These are phyloP conservation scores for Cladochytrium replicatum DNA, from an alignment of 192 early-diverging fungal genomes.

Conservation along the genomic window DNA sequence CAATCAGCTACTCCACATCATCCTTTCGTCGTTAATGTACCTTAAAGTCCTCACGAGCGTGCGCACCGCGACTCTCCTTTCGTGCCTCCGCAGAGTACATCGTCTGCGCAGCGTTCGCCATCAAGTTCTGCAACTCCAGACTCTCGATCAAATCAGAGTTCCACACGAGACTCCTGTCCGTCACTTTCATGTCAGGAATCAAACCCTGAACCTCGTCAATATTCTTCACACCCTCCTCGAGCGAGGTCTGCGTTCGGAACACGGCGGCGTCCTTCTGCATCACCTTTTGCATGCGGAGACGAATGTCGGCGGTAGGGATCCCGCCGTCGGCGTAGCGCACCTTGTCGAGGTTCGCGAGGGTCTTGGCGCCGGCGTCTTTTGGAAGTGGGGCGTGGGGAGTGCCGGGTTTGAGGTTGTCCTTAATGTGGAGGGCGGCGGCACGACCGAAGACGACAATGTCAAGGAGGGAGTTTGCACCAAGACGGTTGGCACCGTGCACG, in stretches of 20 bases:
- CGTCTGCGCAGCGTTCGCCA: slow-evolving; percentile 90
- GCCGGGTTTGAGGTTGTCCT: slow-evolving; percentile 77
- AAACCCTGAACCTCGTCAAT: slow-evolving; percentile 75
- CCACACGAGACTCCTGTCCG: slow-evolving; percentile 94
- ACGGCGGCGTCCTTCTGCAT: slow-evolving; percentile 98
- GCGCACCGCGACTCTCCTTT: slow-evolving; percentile 96
- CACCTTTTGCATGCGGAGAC: slow-evolving; percentile 93
- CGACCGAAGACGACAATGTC: slow-evolving; percentile 99
- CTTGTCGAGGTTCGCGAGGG: slow-evolving; percentile 93
- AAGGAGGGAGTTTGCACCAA: slow-evolving; percentile 95
- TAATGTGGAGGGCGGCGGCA: slow-evolving; percentile 90
- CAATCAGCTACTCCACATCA: slow-evolving; percentile 98
- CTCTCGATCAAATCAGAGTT: slow-evolving; percentile 97
- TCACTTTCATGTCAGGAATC: slow-evolving; percentile 74
- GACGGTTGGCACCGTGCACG: slow-evolving; percentile 96
- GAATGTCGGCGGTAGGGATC: slow-evolving; percentile 70
- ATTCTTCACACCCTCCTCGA: slow-evolving; percentile 81
- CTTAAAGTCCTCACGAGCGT: slow-evolving; percentile 89
- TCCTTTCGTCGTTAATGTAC: slow-evolving; percentile 80
- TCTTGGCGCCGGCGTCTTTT: slow-evolving; percentile 72
- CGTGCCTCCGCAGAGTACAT: slow-evolving; percentile 72
- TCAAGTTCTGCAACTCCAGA: slow-evolving; percentile 93
- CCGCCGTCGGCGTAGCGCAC: slow-evolving; percentile 75
- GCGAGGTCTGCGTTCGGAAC: slow-evolving; percentile 80
- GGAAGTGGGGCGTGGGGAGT: slow-evolving; percentile 76